These are phyloP conservation scores for Phytophthora tentaculata DNA, from an alignment of 352 stramenopile genomes.

Conservation along the genomic window DNA sequence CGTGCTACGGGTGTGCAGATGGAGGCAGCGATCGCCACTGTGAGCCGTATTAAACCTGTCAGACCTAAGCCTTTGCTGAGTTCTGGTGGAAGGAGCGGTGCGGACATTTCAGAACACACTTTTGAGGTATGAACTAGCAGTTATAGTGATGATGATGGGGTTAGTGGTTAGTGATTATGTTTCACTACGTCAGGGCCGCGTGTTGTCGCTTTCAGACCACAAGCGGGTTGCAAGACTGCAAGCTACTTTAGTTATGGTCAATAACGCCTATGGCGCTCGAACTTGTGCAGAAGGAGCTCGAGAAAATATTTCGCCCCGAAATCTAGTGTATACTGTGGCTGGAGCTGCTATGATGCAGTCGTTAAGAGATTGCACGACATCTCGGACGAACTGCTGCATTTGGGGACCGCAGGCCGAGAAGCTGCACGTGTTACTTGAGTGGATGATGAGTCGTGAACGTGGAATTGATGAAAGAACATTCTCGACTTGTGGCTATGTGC, in stretches of 20 bases:
- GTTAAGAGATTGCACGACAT: constrained; percentile 47
- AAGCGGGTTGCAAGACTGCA: constrained; percentile 65
- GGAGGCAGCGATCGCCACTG: constrained; percentile 42
- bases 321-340: constrained; percentile 53
- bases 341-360: constrained; percentile 48
- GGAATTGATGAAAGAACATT: neutral
- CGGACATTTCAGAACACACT: constrained; percentile 21
- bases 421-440: constrained; percentile 55
- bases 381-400: constrained; percentile 62
- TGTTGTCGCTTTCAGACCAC: constrained; percentile 61
- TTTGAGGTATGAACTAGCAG: constrained; percentile 16
- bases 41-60: constrained; percentile 4
- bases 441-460: constrained; percentile 43
- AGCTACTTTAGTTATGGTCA: constrained; percentile 37
- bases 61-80: constrained; percentile 31
- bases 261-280: constrained; percentile 21
- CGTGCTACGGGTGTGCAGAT: constrained; percentile 32
- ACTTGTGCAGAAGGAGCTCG: neutral
- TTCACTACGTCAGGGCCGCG: constrained; percentile 23
- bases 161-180: constrained; percentile 5
- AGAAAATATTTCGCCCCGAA: constrained; percentile 28
- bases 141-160: neutral
- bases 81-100: constrained; percentile 2
- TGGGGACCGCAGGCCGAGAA: constrained; percentile 61
- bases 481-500: constrained; percentile 28